These are phyloP conservation scores for Prunella vulgaris DNA, from an alignment of 257 asterid species.

Conservation along the genomic window DNA sequence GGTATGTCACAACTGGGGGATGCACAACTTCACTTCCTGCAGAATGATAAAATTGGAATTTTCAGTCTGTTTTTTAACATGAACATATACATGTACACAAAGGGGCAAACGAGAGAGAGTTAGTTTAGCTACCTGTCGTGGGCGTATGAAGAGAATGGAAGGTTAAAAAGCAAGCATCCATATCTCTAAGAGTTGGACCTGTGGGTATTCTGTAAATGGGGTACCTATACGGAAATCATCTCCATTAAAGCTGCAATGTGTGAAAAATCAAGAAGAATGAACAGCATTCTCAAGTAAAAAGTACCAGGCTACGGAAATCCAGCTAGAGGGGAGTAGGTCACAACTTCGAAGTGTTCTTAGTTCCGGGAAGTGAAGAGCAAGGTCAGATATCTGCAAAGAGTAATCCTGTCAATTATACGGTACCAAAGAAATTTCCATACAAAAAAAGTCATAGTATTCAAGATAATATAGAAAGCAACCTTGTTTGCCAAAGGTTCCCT, in stretches of 20 bases:
- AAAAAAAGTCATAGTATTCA: neutral
- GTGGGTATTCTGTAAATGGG: slow-evolving; percentile 97
- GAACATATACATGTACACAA: neutral
- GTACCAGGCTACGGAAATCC: slow-evolving; percentile 99
- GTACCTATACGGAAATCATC: slow-evolving; percentile 50
- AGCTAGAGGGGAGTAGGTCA: slow-evolving; percentile 78
- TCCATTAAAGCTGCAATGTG: neutral
- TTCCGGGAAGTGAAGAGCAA: slow-evolving; percentile 61
- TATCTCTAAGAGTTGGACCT: slow-evolving; percentile 78
- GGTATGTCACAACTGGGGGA: slow-evolving; percentile 41
- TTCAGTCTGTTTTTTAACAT: neutral
- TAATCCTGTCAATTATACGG: neutral
- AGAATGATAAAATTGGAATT: neutral
- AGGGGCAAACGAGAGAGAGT: neutral
- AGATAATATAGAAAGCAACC: slow-evolving; percentile 21
- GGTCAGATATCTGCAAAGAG: slow-evolving; percentile 59
- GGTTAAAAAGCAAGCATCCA: slow-evolving; percentile 93
- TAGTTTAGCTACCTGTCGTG: slow-evolving; percentile 44
- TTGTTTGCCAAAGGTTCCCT: slow-evolving; percentile 81
- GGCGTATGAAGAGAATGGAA: slow-evolving; percentile 90
- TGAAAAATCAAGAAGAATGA: neutral
- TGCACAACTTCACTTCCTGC: slow-evolving; percentile 52
- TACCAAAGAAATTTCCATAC: neutral
- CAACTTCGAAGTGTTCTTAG: slow-evolving; percentile 75
- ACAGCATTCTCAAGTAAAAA: neutral